Base-by-base conservation (phyloP, 108 stramenopile species). In the Cyclotella cryptica region DNA sequence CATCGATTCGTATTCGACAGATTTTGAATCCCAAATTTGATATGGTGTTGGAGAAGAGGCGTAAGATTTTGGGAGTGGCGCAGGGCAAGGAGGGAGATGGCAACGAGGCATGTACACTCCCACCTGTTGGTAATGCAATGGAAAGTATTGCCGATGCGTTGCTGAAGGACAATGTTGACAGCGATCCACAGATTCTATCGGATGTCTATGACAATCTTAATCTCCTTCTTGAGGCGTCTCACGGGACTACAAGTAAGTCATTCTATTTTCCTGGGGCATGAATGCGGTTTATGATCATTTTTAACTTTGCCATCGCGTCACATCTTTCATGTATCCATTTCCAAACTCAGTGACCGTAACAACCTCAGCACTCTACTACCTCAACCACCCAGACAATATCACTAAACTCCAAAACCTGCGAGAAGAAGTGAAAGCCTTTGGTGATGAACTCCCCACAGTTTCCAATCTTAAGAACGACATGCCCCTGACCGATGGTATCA, bases 111-210 rank as follows among this genome's bases (percentile, higher is more conserved):
- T n/a, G 1, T 21, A 7, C n/a, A 35, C 35, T 35, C 1, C 22
- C 24, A 8, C 22, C 55, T 26, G 42, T 63, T 13, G 62, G 62
- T 1, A 63, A 63, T 63, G 62, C 62, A 14, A 63, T 63, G 62
- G 62, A 63, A 5, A 43, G 39, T 40, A 43, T 63, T 40, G 62
- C 62, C 17, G 62, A 63, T 63, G 62, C 62, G 2, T 21, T 63
- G 21, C 19, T 63, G 42, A 63, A 63, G 10, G 62, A 63, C 17
- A 9, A 43, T 63, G 62, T 63, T 40, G 22, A 63, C 17, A 40
- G 24, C 24, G 55, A 55, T 55, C 21, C n/a, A 12, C 55, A 55
- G 55, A 55, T 55, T 24, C 19, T n/a, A 9, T 55, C 55, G 1
- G 55, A 55, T 26, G 55, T 55, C 11, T 55, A 55, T 55, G 55